Percentiles rank a stretch among this genome's conserved stretches.
Conservation (phyloP, 768 basidiomycete species). For the Tylopilus vinaceipallidus region DNA sequence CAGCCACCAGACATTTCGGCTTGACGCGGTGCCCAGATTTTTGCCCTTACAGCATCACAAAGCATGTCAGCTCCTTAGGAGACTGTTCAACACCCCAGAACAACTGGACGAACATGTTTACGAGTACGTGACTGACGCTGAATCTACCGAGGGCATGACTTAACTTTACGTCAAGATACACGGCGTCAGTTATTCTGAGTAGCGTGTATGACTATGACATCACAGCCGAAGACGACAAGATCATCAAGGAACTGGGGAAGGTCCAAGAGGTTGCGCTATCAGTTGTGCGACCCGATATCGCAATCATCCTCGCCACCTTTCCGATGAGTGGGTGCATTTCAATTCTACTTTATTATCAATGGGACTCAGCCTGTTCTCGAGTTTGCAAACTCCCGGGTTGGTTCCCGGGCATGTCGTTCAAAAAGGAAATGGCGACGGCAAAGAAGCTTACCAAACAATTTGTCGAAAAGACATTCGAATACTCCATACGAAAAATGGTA, state of each 20-base stretch:
- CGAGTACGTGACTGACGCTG: constrained; percentile 20
- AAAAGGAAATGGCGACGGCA: not conserved
- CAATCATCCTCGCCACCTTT: not conserved
- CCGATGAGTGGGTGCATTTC: constrained; percentile 4
- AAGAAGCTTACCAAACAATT: not conserved
- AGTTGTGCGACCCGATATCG: not conserved
- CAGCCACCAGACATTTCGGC: constrained; percentile 17
- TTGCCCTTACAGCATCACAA: constrained; percentile 28
- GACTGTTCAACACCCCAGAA: constrained; percentile 33
- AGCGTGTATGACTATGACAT: constrained; percentile 18
- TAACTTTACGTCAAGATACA: constrained; percentile 4
- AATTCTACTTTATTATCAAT: not conserved
- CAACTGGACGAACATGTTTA: constrained; percentile 32
- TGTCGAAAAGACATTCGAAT: constrained; percentile 3
- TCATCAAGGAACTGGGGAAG: not conserved
- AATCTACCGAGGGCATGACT: not conserved
- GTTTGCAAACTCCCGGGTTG: not conserved
- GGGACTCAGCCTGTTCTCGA: not conserved
- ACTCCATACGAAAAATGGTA: constrained; percentile 7
- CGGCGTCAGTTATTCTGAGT: constrained; percentile 14
- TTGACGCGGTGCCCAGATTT: constrained; percentile 18
- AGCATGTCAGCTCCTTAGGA: constrained; percentile 30
- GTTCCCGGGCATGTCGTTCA: constrained; percentile 17
- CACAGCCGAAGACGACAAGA: constrained; percentile 5
- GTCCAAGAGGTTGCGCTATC: not conserved